Conservation (phyloP, 2,329 filamentous ascomycete species). For the Penicillium frequentans region DNA sequence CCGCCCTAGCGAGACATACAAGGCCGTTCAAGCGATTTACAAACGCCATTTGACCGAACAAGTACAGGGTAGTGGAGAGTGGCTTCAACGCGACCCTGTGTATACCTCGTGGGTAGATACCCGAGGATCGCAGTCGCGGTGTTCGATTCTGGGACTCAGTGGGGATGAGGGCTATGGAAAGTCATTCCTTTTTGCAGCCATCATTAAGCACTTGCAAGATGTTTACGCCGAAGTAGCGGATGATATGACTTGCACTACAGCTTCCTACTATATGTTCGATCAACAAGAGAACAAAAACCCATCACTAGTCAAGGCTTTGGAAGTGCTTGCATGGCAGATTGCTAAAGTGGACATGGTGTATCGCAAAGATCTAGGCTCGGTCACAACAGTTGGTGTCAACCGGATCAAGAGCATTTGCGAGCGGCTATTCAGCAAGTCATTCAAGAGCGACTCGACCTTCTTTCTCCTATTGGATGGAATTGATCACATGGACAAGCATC, state of each 20-base stretch:
- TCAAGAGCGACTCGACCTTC: slow-evolving; percentile 31
- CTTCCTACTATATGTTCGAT: neutral
- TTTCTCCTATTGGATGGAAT: slow-evolving; percentile 50
- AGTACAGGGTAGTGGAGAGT: neutral
- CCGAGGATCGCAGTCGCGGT: no score
- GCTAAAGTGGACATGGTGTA: neutral
- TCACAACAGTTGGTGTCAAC: neutral
- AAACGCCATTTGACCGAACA: neutral
- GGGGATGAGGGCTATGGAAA: neutral
- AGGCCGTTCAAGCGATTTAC: neutral
- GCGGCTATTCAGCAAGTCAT: slow-evolving; percentile 11
- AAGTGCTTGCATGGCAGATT: neutral
- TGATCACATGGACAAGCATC: slow-evolving; percentile 41
- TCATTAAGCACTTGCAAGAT: neutral
- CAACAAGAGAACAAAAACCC: no score
- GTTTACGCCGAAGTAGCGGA: neutral
- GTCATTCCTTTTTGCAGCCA: neutral
- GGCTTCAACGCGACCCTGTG: neutral
- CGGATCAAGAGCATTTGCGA: slow-evolving; percentile 11
- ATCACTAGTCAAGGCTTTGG: neutral
- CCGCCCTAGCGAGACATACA: neutral
- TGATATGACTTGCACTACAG: neutral
- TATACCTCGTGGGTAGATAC: no score
- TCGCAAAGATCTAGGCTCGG: neutral
- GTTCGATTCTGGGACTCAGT: no score